These are phyloP conservation scores for Pseudopyrenochaeta lycopersici DNA, from an alignment of 2,329 filamentous ascomycete genomes.

Conservation along the genomic window DNA sequence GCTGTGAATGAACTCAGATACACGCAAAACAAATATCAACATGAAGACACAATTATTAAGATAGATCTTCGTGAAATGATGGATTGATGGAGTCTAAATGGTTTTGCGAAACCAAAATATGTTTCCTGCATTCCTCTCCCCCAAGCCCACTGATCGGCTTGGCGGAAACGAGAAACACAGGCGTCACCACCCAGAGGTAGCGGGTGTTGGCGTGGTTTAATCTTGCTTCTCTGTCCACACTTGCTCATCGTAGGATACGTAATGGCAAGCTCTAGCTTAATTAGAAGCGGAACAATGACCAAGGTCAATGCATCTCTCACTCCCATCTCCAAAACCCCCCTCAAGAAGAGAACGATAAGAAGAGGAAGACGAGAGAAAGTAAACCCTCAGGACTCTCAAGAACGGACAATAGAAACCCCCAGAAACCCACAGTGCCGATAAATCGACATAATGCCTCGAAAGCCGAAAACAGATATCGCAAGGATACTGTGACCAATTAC, in stretches of 20 bases:
- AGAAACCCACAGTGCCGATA: slow-evolving; percentile 2
- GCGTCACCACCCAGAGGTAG: slow-evolving; percentile 42
- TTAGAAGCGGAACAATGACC: slow-evolving; percentile 43
- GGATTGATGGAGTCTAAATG: background rate
- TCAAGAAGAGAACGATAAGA: slow-evolving; percentile 10
- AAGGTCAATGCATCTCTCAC: slow-evolving; percentile 1
- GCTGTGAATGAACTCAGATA: background rate
- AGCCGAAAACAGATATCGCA: slow-evolving; percentile 4
- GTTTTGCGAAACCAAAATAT: slow-evolving; percentile 19
- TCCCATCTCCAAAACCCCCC: background rate
- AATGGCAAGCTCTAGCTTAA: slow-evolving; percentile 54
- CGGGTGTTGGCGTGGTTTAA: slow-evolving; percentile 31
- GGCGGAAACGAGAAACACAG: slow-evolving; percentile 33
- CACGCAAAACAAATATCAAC: background rate
- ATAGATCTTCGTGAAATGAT: background rate
- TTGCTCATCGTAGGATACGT: slow-evolving; percentile 48
- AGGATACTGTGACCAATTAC: slow-evolving; percentile 16
- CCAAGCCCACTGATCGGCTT: slow-evolving; percentile 33
- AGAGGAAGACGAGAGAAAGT: slow-evolving; percentile 8
- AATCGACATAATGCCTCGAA: slow-evolving; percentile 8
- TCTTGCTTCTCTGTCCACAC: slow-evolving; percentile 56
- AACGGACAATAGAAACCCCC: slow-evolving; percentile 11
- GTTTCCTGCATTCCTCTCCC: slow-evolving; percentile 36
- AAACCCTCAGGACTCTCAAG: slow-evolving; percentile 18
- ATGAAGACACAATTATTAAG: background rate